Evolutionary conservation across 805 yeast genomes (phyloP), one percentile per base, ranked within the genome.

Genomic region (Starmerella bombi): DNA sequence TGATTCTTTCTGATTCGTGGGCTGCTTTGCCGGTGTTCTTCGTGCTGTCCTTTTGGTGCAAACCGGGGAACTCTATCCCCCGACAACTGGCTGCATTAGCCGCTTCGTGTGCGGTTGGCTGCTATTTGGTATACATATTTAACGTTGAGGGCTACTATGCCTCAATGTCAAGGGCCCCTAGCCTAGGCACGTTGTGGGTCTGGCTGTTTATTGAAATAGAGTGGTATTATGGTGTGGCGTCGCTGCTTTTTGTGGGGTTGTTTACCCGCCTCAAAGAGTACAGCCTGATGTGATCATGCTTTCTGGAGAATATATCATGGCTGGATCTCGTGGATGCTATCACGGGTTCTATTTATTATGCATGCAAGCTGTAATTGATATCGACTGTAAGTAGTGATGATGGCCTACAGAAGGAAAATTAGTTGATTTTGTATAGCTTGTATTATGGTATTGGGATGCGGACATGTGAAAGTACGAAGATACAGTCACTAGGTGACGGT

Each of bases 131-230:
- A 15, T 53, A 52, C 36, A 48, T 56, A 5, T 46, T 61, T 22
- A 52, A 59, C 38, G 58, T 53, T 38, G 59, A 54, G 33, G 65
- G 63, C 25, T 63, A 63, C 51, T 59, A 54, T 46, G 57, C 61
- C 2, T 55, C 59, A 17, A 64, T 63, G 66, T 49, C 53, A 31
- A 45, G 54, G 32, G 64, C 65, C 5, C 68, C 68, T 8, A 61
- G 67, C 2, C 45, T 63, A 4, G 67, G 66, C 16, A 63, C 68
- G 12, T 41, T 63, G 7, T 59, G 63, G 57, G 56, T 60, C 7
- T 63, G 66, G 65, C 48, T 60, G 19, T 57, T 63, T 36, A 44
- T 63, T 16, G 68, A 64, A 43, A 44, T 64, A 50, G 63, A 61
- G 37, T 59, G 63, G 58, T 50, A 57, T 18, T 55, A 49, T 52